These are phyloP conservation scores for Phytophthora aleatoria DNA, from an alignment of 352 stramenopile genomes.

Conservation along the genomic window DNA sequence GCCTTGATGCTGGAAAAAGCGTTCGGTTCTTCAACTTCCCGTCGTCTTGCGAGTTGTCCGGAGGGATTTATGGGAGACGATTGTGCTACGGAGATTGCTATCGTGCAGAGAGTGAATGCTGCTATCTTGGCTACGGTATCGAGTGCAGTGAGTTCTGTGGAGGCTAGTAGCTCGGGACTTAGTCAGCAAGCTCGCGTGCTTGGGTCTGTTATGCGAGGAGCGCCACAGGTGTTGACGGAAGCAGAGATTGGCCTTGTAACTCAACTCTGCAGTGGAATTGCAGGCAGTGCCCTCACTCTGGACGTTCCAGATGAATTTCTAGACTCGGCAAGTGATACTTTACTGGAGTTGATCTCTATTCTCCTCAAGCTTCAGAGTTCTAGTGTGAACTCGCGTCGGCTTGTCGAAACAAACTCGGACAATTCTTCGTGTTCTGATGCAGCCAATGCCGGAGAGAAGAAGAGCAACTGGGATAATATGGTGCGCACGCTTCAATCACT, in stretches of 20 bases:
- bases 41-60: constrained; percentile 26
- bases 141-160: constrained; percentile 25
- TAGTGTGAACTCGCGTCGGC: constrained; percentile 12
- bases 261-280: constrained; percentile 44
- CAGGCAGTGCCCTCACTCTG: constrained; percentile 50
- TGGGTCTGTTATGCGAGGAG: constrained; percentile 45
- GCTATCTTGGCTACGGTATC: constrained; percentile 53
- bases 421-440: constrained; percentile 8
- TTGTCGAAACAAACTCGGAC: constrained; percentile 8
- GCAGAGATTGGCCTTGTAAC: constrained; percentile 44
- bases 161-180: constrained; percentile 53
- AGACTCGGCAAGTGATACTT: constrained; percentile 38
- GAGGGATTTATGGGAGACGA: constrained; percentile 46
- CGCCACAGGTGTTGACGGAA: constrained; percentile 38
- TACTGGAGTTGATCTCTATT: constrained; percentile 53
- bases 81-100: constrained; percentile 45
- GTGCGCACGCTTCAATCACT: constrained; percentile 59
- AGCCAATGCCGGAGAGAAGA: constrained; percentile 23
- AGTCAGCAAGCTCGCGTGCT: constrained; percentile 59
- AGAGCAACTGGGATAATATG: constrained; percentile 34
- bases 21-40: constrained; percentile 25
- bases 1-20: constrained; percentile 54
- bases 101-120: constrained; percentile 45
- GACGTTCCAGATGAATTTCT: constrained; percentile 46
- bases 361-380: constrained; percentile 35